Percentiles rank a stretch among this genome's conserved stretches.
Evolutionary conservation across 164 flowering plant genomes (phyloP).

Genomic region (Piper longum): DNA sequence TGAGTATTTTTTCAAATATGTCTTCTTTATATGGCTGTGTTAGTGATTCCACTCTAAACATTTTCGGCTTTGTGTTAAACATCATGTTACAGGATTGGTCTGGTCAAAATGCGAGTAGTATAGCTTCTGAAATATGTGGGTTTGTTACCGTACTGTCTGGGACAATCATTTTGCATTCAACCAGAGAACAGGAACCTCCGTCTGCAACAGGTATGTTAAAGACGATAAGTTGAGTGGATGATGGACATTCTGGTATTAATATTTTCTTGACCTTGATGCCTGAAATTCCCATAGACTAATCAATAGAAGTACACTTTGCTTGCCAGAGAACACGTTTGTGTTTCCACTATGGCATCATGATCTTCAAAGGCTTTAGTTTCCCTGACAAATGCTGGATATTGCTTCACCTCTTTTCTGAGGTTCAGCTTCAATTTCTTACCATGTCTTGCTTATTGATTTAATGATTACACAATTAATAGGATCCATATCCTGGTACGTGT

Average conservation of each 20-base stretch:
- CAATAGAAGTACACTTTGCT: no score
- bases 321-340: no score
- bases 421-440: background rate
- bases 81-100: conserved; percentile 63
- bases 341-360: background rate
- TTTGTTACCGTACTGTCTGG: conserved; percentile 82
- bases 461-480: conserved; percentile 24
- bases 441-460: background rate
- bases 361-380: background rate
- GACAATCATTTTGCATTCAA: conserved; percentile 74
- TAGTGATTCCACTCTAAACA: background rate
- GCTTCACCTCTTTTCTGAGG: background rate
- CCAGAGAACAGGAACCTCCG: conserved; percentile 59
- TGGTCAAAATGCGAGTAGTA: conserved; percentile 64
- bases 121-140: conserved; percentile 89
- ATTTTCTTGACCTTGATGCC: background rate
- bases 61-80: background rate
- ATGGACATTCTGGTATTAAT: background rate
- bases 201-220: conserved; percentile 33
- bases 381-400: background rate
- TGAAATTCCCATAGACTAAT: no score
- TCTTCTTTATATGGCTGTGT: background rate
- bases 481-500: conserved; percentile 43
- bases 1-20: background rate
- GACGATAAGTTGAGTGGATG: background rate